Evolutionary conservation across 2,329 filamentous ascomycete genomes (phyloP), one percentile per base, ranked within the genome.

Genomic region (Calonectria montana): DNA sequence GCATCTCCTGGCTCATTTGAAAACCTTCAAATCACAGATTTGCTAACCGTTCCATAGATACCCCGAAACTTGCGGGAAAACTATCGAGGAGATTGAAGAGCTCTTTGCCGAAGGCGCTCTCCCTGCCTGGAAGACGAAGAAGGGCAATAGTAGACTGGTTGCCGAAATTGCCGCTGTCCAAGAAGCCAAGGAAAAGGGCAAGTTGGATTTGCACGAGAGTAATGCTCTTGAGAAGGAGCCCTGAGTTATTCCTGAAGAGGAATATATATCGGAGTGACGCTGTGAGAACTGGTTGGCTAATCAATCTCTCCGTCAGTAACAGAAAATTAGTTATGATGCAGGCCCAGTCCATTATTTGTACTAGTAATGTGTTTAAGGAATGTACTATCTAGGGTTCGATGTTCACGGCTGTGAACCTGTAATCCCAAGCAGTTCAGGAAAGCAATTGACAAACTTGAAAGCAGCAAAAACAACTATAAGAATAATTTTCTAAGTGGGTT

Each of bases 41-140:
- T 29, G 25, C 27, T 55, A 31, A 55, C 27, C 3, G 13, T n/a
- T 9, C 2, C 3, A n/a, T 55, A 55, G 48, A 13, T 55, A 55
- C 27, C 48, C 48, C 27, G 48, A 55, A 13, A 55, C 48, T 10
- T 55, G 48, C 16, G 48, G 48, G 7, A 55, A 55, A 27, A 55
- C 48, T 18, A 55, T 55, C 12, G 48, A 55, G 18, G 48, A 55
- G 27, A 18, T 55, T 7, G 48, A 55, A 10, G 48, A 55, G 8
- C n/a, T 55, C 15, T 55, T 55, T 29, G 18, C 18, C 8, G 10
- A 55, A 10, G 27, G 18, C n/a, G 48, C 48, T 18, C 48, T 55
- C 18, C 48, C 61, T 3, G 53, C 70, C 1, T 72, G 66, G 70
- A 72, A 70, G 70, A 72, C 70, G 0, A 70, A 66, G 53, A 72